Base-by-base conservation (phyloP, 2,329 filamentous ascomycete genomes). In the Zalaria obscura region DNA sequence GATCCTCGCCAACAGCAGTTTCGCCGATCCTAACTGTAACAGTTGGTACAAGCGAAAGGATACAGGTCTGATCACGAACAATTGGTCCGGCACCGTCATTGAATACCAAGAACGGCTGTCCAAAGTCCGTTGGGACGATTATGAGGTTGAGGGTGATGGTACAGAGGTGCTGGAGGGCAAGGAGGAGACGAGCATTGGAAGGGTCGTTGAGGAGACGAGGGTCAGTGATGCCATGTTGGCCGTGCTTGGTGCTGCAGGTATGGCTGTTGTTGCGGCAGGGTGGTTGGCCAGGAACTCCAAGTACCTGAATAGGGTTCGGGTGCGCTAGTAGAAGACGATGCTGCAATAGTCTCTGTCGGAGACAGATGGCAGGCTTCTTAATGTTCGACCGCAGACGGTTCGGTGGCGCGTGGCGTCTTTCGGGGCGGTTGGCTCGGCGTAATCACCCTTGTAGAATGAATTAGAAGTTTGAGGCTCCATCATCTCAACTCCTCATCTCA, bases 11-110 rank as follows among this genome's bases (percentile, higher is more conserved):
- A 60, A 55, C 6, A 67, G 58, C 31, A 62, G 60, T 5, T 76
- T 76, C 48, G 70, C 70, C 3, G 70, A 75, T 45, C 66, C 68
- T 0, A 67, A 64, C 25, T 76, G 73, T 48, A 62, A 61, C 11
- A 66, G 59, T 36, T 76, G 73, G 72, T 76, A 76, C 50, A 76
- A 75, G 58, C 29, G 29, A 32, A 69, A 65, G 25, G 62, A 63
- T 0, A 63, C 67, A 0, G 72, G 72, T 0, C 47, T 63, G 33
- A 73, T 76, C 47, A 75, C 70, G 4, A 75, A 76, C 45, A 76
- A 76, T 49, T 76, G 72, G 65, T 55, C 47, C 7, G 43, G 69
- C 1, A 73, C 66, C 0, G 74, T 72, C 4, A 50, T 76, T 0
- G 64, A 71, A 36, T 78, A 77, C 51, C 73, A 77, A 55, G 59